phyloP scores from a whole-genome alignment of 805 yeast species.

The Wickerhamiella vanderwaltii region DNA sequence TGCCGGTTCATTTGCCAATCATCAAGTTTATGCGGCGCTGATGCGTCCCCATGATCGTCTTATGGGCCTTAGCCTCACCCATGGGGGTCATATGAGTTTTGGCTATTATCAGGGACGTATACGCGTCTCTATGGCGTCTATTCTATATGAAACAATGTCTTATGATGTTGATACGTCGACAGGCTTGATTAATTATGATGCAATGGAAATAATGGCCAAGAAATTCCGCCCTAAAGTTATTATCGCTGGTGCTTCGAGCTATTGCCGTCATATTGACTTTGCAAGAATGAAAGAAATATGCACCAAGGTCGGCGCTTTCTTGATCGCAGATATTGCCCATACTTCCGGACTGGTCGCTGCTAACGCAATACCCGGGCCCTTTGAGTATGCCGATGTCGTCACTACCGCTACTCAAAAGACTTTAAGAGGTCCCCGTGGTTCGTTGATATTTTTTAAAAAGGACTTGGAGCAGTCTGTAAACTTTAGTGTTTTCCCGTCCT shows the following conservation, averaged over 20 bases:
- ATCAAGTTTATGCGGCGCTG: conserved; percentile 89
- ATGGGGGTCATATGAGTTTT: conserved; percentile 97
- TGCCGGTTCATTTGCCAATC: conserved; percentile 95
- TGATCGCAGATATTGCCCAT: conserved; percentile 97
- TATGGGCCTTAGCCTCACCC: conserved; percentile 96
- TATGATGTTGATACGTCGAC: conserved; percentile 85
- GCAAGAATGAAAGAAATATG: conserved; percentile 91
- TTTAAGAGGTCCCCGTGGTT: conserved; percentile 98
- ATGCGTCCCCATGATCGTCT: conserved; percentile 92
- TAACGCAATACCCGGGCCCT: conserved; percentile 88
- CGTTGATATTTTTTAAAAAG: conserved; percentile 95
- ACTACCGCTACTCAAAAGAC: conserved; percentile 99
- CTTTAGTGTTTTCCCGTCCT: conserved; percentile 98
- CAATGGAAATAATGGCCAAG: conserved; percentile 76
- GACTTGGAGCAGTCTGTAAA: conserved; percentile 91
- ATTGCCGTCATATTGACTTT: conserved; percentile 91
- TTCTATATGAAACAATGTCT: conserved; percentile 96
- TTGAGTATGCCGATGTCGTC: conserved; percentile 92
- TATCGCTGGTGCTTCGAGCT: conserved; percentile 97
- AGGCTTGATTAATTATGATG: conserved; percentile 92
- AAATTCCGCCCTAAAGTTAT: conserved; percentile 90
- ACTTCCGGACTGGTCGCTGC: conserved; percentile 94
- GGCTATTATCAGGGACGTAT: conserved; percentile 93
- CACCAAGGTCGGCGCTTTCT: conserved; percentile 89
- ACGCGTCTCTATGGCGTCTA: conserved; percentile 89